phyloP scores from a whole-genome alignment of 2,329 filamentous ascomycete genomes.

The Chrysoporthe deuterocubensis region DNA sequence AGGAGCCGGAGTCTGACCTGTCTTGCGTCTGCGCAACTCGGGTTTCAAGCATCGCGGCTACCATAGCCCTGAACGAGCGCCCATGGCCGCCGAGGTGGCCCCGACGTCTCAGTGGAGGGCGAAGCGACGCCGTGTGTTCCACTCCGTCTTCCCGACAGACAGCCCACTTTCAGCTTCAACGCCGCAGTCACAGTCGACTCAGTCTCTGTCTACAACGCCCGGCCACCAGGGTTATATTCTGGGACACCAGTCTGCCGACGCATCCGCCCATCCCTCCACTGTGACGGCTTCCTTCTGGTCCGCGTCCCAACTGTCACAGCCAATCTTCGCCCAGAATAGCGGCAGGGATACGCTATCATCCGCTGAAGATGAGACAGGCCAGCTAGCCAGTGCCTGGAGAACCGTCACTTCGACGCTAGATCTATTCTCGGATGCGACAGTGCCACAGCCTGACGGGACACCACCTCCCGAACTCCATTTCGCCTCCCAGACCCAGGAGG shows the following conservation, averaged over 20 bases:
- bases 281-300: slow-evolving; percentile 18
- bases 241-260: slow-evolving; percentile 30
- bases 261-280: slow-evolving; percentile 20
- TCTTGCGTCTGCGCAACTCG: background rate
- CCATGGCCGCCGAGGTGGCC: slow-evolving; percentile 24
- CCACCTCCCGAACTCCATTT: slow-evolving; percentile 47
- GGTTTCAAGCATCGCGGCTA: background rate
- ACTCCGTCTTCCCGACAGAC: slow-evolving; percentile 60
- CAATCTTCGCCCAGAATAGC: slow-evolving; percentile 4
- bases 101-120: slow-evolving; percentile 47
- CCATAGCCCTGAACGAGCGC: background rate
- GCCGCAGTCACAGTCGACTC: slow-evolving; percentile 36
- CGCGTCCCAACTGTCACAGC: slow-evolving; percentile 14
- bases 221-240: slow-evolving; percentile 51
- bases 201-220: slow-evolving; percentile 39
- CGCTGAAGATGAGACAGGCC: slow-evolving; percentile 53
- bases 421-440: slow-evolving; percentile 58
- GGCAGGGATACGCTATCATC: slow-evolving; percentile 8
- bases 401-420: slow-evolving; percentile 61
- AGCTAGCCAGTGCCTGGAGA: slow-evolving; percentile 67
- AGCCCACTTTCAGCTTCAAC: slow-evolving; percentile 43
- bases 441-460: slow-evolving; percentile 58
- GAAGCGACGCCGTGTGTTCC: slow-evolving; percentile 55
- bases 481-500: slow-evolving; percentile 46
- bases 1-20: background rate